Conservation (phyloP, 805 yeast genomes). For the Lipomyces yamadae region DNA sequence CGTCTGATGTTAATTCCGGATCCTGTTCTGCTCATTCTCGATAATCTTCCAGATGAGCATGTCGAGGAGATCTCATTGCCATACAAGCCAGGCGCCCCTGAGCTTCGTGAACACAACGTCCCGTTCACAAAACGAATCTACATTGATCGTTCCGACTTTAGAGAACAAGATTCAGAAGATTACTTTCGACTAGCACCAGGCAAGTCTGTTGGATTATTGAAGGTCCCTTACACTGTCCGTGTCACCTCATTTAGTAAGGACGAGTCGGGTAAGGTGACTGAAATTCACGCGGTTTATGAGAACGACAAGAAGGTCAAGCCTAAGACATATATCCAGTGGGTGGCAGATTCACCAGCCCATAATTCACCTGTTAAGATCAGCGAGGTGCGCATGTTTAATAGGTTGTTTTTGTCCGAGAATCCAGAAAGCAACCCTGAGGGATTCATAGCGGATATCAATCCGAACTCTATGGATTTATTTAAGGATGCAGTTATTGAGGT, state of each 20-base stretch:
- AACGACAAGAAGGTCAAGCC: constrained; percentile 72
- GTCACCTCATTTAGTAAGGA: constrained; percentile 72
- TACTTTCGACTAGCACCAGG: constrained; percentile 93
- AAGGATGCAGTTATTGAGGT: constrained; percentile 75
- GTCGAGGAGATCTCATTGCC: constrained; percentile 77
- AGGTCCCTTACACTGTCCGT: constrained; percentile 81
- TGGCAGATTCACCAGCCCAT: constrained; percentile 68
- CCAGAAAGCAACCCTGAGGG: constrained; percentile 90
- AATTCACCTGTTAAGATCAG: constrained; percentile 66
- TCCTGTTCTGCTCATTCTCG: constrained; percentile 82
- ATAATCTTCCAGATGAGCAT: constrained; percentile 76
- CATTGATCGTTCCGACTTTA: constrained; percentile 88
- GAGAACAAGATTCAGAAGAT: constrained; percentile 66
- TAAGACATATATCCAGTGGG: constrained; percentile 97
- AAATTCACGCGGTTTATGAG: constrained; percentile 80
- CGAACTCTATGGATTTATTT: constrained; percentile 72
- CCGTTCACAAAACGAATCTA: constrained; percentile 77
- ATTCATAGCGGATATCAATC: constrained; percentile 79
- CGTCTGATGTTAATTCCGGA: constrained; percentile 90
- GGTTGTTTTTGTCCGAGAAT: constrained; percentile 86
- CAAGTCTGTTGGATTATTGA: constrained; percentile 92
- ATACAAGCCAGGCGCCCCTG: constrained; percentile 82
- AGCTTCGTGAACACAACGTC: constrained; percentile 74
- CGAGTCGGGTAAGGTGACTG: constrained; percentile 62
- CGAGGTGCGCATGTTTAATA: constrained; percentile 87